These are phyloP conservation scores for Monilinia fructigena DNA, from an alignment of 2,329 filamentous ascomycete species.

Conservation along the genomic window DNA sequence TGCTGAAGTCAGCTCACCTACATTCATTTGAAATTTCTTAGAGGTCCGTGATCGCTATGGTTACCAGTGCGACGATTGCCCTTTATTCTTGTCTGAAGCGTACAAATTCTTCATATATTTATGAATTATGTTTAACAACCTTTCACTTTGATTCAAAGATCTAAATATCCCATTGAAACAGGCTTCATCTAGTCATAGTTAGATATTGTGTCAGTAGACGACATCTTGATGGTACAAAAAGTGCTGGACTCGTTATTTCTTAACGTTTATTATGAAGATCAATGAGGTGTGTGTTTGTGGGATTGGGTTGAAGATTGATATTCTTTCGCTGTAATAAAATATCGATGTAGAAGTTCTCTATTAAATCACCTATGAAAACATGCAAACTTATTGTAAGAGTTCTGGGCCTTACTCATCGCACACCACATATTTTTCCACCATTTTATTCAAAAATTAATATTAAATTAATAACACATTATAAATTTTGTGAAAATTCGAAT, in stretches of 20 bases:
- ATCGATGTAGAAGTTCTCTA: too few relatives aligned
- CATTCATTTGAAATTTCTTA: neutral
- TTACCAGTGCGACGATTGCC: too few relatives aligned
- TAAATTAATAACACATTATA: too few relatives aligned
- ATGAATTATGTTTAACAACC: neutral
- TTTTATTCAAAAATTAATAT: too few relatives aligned
- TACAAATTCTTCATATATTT: too few relatives aligned
- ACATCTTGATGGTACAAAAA: neutral
- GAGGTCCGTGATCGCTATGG: neutral
- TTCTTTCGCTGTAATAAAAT: neutral
- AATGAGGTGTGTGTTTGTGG: too few relatives aligned
- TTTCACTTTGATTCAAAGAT: neutral
- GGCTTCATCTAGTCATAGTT: neutral
- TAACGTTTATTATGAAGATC: neutral
- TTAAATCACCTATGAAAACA: too few relatives aligned
- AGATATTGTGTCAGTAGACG: neutral
- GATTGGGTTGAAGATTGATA: neutral
- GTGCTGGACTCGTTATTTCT: neutral
- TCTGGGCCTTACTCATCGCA: too few relatives aligned
- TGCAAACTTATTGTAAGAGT: too few relatives aligned
- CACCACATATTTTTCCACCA: too few relatives aligned
- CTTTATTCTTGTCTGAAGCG: too few relatives aligned
- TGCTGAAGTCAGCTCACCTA: constrained; percentile 12
- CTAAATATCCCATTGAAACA: neutral
- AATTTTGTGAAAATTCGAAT: too few relatives aligned